Evolutionary conservation across 805 yeast genomes (phyloP), one percentile per base, ranked within the genome.

Genomic region (Saccharomycopsis sp.): DNA sequence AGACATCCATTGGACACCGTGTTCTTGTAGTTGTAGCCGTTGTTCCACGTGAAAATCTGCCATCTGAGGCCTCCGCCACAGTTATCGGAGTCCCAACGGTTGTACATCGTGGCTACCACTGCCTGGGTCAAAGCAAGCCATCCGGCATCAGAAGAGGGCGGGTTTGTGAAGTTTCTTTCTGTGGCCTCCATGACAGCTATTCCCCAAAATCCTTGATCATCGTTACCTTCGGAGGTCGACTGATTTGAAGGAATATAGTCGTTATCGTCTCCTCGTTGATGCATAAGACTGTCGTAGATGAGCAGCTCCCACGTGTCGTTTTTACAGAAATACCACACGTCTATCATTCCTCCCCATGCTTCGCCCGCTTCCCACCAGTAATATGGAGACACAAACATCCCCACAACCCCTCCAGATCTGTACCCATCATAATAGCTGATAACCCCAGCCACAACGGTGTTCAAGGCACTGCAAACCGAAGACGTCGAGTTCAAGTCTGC

Each of bases 331-430:
- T 71, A 82, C 75, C 87, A 77, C 66, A 81, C 85, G 67, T 88
- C 94, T 44, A 90, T 72, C 73, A 85, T 66, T 1, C 72, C 66
- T 4, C 77, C 77, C 72, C 72, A 78, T 0, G 87, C 90, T 57
- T 88, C 94, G 64, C 96, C 96, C 34, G 94, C 91, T 71, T 87
- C 88, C 95, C 95, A 88, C 95, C 95, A 88, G 73, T 87, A 88
- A 76, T 88, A 88, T 1, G 95, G 95, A 63, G 71, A 64, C 12
- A 79, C 74, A 69, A 88, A 85, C 85, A 81, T 77, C 34, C 96
- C 96, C 15, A 86, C 75, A 18, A 87, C 76, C 47, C 87, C 85
- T 37, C 94, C 95, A 50, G 74, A 69, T 54, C 63, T 58, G 24
- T 56, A 58, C 21, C 91, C 90, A 61, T 79, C 80, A 66, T 87